These are phyloP conservation scores for Taphrina betulina DNA, from an alignment of 1,139 yeast genomes.

Conservation along the genomic window DNA sequence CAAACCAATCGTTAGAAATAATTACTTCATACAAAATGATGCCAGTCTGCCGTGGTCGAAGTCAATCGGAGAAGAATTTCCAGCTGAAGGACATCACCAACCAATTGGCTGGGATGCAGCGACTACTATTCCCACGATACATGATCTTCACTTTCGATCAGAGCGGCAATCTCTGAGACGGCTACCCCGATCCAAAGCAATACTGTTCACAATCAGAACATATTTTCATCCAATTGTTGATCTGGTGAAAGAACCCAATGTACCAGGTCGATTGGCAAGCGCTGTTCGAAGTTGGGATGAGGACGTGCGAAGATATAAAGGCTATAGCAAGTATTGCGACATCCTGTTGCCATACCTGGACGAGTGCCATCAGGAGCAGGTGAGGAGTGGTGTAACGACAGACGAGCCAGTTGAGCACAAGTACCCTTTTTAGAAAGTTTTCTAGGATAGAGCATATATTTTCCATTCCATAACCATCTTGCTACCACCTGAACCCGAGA, in stretches of 20 bases:
- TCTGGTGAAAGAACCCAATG: slow-evolving; percentile 57
- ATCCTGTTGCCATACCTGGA: slow-evolving; percentile 58
- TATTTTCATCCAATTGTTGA: slow-evolving; percentile 59
- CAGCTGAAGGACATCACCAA: no score
- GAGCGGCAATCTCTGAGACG: slow-evolving; percentile 67
- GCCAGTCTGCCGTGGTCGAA: slow-evolving; percentile 62
- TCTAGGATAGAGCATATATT: no score
- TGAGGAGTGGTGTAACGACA: slow-evolving; percentile 47
- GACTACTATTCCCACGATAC: slow-evolving; percentile 40
- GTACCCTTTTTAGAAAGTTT: no score
- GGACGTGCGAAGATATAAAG: slow-evolving; percentile 61
- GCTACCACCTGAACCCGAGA: no score
- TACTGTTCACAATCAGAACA: slow-evolving; percentile 62
- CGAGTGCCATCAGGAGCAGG: slow-evolving; percentile 55
- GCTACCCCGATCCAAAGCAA: slow-evolving; percentile 59
- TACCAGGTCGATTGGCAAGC: slow-evolving; percentile 59
- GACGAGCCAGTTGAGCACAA: not conserved
- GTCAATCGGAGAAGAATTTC: slow-evolving; percentile 60
- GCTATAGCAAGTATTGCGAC: slow-evolving; percentile 56
- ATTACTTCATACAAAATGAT: slow-evolving; percentile 66
- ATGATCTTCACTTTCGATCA: slow-evolving; percentile 57
- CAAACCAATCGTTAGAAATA: slow-evolving; percentile 61
- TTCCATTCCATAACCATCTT: no score
- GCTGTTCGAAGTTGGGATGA: slow-evolving; percentile 60
- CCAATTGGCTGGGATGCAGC: slow-evolving; percentile 45